These are phyloP conservation scores for Agroathelia rolfsii DNA, from an alignment of 1,284 basidiomycete genomes.

Conservation along the genomic window DNA sequence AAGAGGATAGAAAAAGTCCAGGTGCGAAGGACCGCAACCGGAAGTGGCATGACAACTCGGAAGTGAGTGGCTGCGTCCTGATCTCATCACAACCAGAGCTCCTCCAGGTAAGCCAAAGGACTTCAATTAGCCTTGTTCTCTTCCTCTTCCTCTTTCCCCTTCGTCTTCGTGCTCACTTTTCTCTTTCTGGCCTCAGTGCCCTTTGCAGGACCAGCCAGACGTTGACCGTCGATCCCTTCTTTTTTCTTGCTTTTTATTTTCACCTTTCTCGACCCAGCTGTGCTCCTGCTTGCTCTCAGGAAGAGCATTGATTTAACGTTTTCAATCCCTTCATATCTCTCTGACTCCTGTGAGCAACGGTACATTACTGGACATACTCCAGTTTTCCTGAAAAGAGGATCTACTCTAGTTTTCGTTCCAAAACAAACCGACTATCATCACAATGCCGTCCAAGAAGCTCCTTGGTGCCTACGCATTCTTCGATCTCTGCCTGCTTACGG, in stretches of 20 bases:
- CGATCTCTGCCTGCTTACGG: constrained; percentile 58
- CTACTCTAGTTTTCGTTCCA: not conserved
- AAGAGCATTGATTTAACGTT: constrained; percentile 2
- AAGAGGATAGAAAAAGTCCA: too few relatives aligned
- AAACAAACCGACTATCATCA: not conserved
- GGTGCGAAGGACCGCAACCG: too few relatives aligned
- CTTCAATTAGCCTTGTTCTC: constrained; percentile 13
- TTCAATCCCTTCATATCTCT: constrained; percentile 1
- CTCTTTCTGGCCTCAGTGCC: constrained; percentile 2
- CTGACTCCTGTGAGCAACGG: constrained; percentile 1
- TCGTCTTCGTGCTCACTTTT: constrained; percentile 9
- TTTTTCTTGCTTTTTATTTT: constrained; percentile 8
- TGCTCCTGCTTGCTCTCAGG: constrained; percentile 6
- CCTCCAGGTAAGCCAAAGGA: too few relatives aligned
- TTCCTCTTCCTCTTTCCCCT: constrained; percentile 16
- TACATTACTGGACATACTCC: too few relatives aligned
- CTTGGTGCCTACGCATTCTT: constrained; percentile 63
- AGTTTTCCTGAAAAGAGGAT: too few relatives aligned
- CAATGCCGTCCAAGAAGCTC: constrained; percentile 62
- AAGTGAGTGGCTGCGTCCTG: too few relatives aligned
- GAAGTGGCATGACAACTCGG: too few relatives aligned
- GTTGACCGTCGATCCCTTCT: constrained; percentile 11
- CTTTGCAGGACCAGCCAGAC: constrained; percentile 7
- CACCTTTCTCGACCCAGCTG: constrained; percentile 3
- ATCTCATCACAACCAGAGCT: too few relatives aligned